phyloP scores from a whole-genome alignment of 2,329 filamentous ascomycete genomes.

The Fusarium caatingaense region DNA sequence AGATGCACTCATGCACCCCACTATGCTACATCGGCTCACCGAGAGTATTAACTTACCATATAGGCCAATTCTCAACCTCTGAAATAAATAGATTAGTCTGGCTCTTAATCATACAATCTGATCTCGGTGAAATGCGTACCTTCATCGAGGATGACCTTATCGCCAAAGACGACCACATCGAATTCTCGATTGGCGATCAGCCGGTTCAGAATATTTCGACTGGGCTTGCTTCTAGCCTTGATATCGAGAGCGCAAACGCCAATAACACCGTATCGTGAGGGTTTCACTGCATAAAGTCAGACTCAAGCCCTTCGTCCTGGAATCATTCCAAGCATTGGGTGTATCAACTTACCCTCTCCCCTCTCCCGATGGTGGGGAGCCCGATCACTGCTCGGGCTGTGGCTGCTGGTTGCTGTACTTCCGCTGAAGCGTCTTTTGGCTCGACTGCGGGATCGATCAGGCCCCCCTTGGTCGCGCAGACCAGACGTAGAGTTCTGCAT shows the following conservation, averaged over 20 bases:
- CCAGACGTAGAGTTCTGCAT: slow-evolving; percentile 50
- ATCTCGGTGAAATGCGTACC: slow-evolving; percentile 55
- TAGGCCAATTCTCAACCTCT: slow-evolving; percentile 95
- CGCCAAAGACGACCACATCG: slow-evolving; percentile 96
- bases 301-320: background rate
- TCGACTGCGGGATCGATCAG: slow-evolving; percentile 72
- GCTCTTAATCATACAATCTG: slow-evolving; percentile 12
- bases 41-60: slow-evolving; percentile 69
- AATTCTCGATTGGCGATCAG: slow-evolving; percentile 92
- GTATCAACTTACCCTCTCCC: slow-evolving; percentile 60
- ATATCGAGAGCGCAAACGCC: slow-evolving; percentile 95
- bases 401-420: slow-evolving; percentile 83
- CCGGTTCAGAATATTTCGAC: slow-evolving; percentile 93
- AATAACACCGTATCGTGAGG: slow-evolving; percentile 75
- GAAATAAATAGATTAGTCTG: slow-evolving; percentile 24
- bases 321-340: background rate
- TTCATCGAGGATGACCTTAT: slow-evolving; percentile 98
- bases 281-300: slow-evolving; percentile 60
- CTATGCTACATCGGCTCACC: slow-evolving; percentile 53
- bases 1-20: slow-evolving; percentile 38
- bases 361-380: slow-evolving; percentile 65
- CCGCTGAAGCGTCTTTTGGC: slow-evolving; percentile 82
- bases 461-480: slow-evolving; percentile 55
- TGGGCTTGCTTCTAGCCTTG: slow-evolving; percentile 96
- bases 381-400: slow-evolving; percentile 80